Evolutionary conservation across 768 basidiomycete genomes (phyloP).

Genomic region (Hemileccinum impolitum): DNA sequence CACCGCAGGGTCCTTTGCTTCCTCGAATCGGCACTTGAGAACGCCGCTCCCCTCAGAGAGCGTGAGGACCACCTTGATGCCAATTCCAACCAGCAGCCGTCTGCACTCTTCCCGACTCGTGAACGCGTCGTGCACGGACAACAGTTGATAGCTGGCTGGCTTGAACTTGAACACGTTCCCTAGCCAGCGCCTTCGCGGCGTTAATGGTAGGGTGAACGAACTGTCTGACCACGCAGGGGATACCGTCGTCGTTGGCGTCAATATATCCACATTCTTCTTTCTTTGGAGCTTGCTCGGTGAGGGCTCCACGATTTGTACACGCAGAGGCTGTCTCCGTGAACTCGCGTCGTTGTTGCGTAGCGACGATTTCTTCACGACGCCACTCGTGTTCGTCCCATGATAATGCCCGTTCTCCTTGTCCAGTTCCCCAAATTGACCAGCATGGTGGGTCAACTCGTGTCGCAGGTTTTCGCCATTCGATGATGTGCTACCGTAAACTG

Average conservation of each 20-base stretch:
- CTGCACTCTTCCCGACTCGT: constrained; percentile 74
- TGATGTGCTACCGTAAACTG: constrained; percentile 8
- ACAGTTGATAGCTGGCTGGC: constrained; percentile 53
- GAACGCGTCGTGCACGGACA: constrained; percentile 56
- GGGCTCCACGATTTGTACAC: constrained; percentile 57
- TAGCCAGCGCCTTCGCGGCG: constrained; percentile 72
- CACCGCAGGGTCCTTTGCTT: constrained; percentile 53
- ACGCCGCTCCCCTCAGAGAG: constrained; percentile 61
- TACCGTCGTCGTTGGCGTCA: constrained; percentile 17
- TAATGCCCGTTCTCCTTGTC: constrained; percentile 59
- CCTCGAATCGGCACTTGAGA: constrained; percentile 76
- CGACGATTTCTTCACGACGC: constrained; percentile 43
- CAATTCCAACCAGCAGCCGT: constrained; percentile 65
- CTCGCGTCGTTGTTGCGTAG: constrained; percentile 31
- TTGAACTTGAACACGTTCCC: constrained; percentile 86
- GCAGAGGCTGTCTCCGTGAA: constrained; percentile 19
- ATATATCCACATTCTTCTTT: constrained; percentile 18
- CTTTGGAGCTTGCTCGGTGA: constrained; percentile 36
- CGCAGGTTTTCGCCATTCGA: constrained; percentile 5
- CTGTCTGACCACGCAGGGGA: constrained; percentile 47
- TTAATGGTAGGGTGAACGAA: constrained; percentile 41
- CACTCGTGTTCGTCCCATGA: constrained; percentile 2
- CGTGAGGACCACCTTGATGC: constrained; percentile 64
- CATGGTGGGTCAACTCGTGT: not conserved
- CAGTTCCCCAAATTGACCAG: constrained; percentile 19